Evolutionary conservation across 805 yeast species (phyloP), one percentile per base, ranked within the genome.

Genomic region (Yarrowia sp.): DNA sequence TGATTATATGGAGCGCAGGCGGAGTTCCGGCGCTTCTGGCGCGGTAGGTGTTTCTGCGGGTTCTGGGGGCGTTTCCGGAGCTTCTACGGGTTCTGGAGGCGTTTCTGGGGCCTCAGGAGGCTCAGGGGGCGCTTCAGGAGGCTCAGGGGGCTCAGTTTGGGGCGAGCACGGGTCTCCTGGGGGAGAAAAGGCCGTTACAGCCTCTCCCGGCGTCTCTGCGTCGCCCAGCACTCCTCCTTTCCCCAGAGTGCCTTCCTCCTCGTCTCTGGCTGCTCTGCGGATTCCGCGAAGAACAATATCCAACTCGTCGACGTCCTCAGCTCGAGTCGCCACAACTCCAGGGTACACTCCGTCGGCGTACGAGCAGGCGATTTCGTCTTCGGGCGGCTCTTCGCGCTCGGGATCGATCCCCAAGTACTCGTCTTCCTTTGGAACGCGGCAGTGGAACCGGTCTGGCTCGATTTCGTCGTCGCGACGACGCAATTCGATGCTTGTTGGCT

Each of bases 401-500:
- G 73, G 75, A 9, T 64, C 68, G 8, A 63, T 56, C 62, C 72
- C 65, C 32, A 63, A 49, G 33, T 66, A 61, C 59, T 63, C 65
- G 55, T 64, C 69, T 31, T 65, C 70, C 71, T 77, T 78, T 69
- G 80, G 76, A 18, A 64, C 71, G n/a, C 64, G 72, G 18, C 74
- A 60, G 36, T 59, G 67, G 67, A 65, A 65, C 35, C 65, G 71
- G 33, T 65, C 70, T 2, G 65, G 66, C n/a, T 66, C 69, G 6
- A 16, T 63, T 14, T 62, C 61, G 2, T 84, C 93, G 0, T 85
- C 92, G 0, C 75, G 88, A 53, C 79, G 86, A n/a, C 77, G 88
- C 21, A 74, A 75, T 55, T 75, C 82, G 10, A 73, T 78, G 63
- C 62, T 75, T 13, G 73, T 60, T 10, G 66, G 65, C 27, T 63